Evolutionary conservation across 2,329 filamentous ascomycete genomes (phyloP).

Genomic region (Apiospora aurea): DNA sequence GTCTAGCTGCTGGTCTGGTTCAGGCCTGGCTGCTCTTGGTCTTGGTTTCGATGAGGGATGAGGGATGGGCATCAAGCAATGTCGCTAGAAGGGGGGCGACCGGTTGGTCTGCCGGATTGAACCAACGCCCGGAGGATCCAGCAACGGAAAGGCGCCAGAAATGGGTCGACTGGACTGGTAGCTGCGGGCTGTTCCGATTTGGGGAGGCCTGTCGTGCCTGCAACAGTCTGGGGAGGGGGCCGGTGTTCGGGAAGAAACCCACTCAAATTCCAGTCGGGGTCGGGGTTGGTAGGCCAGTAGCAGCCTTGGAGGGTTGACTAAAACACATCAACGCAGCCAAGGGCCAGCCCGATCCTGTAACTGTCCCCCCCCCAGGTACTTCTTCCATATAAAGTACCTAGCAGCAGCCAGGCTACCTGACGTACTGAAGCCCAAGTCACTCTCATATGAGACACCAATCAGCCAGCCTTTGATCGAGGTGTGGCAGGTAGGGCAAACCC

Average conservation of each 20-base stretch:
- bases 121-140: background rate
- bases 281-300: background rate
- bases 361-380: background rate
- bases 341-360: background rate
- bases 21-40: background rate
- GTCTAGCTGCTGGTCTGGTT: constrained; percentile 1
- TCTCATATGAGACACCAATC: background rate
- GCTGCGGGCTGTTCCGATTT: constrained; percentile 15
- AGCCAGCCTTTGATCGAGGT: background rate
- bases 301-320: background rate
- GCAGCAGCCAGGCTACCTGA: background rate
- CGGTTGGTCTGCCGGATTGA: constrained; percentile 10
- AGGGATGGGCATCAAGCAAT: background rate
- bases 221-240: background rate
- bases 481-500: background rate
- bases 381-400: background rate
- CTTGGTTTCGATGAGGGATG: background rate
- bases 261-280: background rate
- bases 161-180: background rate
- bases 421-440: background rate
- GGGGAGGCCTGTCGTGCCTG: background rate
- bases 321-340: background rate
- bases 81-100: background rate
- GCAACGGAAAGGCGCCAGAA: background rate
- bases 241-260: background rate